Conservation (phyloP, 2,329 filamentous ascomycete species). For the Fusarium tanahbumbuense region DNA sequence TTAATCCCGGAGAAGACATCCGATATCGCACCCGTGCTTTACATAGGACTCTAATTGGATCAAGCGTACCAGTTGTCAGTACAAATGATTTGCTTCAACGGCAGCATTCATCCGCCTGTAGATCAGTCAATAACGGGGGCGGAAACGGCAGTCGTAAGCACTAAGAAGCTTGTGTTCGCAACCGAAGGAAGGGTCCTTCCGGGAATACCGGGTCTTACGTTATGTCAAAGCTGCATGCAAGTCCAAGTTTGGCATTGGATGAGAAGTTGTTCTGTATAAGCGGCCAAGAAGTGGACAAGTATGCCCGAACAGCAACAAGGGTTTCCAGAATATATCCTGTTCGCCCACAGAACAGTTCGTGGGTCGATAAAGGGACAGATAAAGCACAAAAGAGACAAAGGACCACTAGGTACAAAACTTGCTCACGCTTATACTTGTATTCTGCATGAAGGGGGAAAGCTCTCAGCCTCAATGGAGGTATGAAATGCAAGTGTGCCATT, state of each 20-base stretch:
- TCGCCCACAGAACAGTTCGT: not conserved
- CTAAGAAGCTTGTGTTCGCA: not conserved
- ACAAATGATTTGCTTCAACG: not conserved
- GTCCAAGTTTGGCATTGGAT: not conserved
- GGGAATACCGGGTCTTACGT: not conserved
- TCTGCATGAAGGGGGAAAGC: accelerated
- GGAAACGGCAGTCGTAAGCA: not conserved
- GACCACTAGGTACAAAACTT: too few species aligned
- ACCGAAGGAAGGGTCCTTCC: not conserved
- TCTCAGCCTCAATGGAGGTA: too few species aligned
- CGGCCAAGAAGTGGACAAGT: not conserved
- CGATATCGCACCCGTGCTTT: not conserved
- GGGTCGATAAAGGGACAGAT: too few species aligned
- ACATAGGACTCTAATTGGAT: not conserved
- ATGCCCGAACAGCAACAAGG: not conserved
- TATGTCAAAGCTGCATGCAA: not conserved
- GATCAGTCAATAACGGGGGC: not conserved
- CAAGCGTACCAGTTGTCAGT: too few species aligned
- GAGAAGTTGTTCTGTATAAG: not conserved
- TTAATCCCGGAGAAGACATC: not conserved
- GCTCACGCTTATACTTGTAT: too few species aligned
- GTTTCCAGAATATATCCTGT: not conserved
- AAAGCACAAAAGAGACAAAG: too few species aligned
- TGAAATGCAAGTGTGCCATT: too few species aligned
- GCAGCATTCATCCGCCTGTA: not conserved